Evolutionary conservation across 2,329 filamentous ascomycete species (phyloP).

Genomic region (Verticillium albo-atrum): DNA sequence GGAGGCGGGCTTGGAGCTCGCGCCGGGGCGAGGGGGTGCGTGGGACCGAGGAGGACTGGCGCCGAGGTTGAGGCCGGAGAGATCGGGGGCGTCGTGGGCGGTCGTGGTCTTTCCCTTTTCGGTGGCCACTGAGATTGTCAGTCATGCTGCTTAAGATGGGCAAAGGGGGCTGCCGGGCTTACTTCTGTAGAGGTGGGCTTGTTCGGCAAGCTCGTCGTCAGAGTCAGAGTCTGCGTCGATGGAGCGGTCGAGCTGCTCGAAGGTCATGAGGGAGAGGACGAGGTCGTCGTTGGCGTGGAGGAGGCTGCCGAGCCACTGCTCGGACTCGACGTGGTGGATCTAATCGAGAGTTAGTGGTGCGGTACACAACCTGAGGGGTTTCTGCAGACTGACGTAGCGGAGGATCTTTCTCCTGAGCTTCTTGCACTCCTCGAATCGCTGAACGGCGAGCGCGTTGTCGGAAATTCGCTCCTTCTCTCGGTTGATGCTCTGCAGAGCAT

Average conservation of each 20-base stretch:
- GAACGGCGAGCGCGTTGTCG: slow-evolving; percentile 70
- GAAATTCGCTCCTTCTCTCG: slow-evolving; percentile 84
- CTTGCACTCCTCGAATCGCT: slow-evolving; percentile 84
- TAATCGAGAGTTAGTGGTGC: too few relatives aligned
- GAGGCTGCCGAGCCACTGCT: slow-evolving; percentile 86
- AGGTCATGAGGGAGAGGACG: slow-evolving; percentile 89
- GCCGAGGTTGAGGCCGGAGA: slow-evolving; percentile 40
- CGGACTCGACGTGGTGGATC: slow-evolving; percentile 87
- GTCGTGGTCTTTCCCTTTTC: slow-evolving; percentile 47
- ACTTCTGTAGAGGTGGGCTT: slow-evolving; percentile 62
- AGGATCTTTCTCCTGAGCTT: slow-evolving; percentile 76
- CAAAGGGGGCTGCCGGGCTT: slow-evolving; percentile 16
- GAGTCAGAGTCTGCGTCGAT: slow-evolving; percentile 72
- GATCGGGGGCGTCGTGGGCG: slow-evolving; percentile 33
- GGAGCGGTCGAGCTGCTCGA: slow-evolving; percentile 86
- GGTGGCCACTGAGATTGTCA: slow-evolving; percentile 41
- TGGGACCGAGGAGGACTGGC: slow-evolving; percentile 32
- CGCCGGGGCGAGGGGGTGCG: slow-evolving; percentile 43
- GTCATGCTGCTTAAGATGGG: slow-evolving; percentile 3
- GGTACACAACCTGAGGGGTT: too few relatives aligned
- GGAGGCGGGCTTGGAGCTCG: slow-evolving; percentile 44
- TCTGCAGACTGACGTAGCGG: too few relatives aligned
- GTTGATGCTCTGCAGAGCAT: slow-evolving; percentile 85
- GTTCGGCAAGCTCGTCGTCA: slow-evolving; percentile 63
- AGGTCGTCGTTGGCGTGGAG: slow-evolving; percentile 94